Base-by-base conservation (phyloP, 805 yeast genomes). In the Metschnikowia proteae region DNA sequence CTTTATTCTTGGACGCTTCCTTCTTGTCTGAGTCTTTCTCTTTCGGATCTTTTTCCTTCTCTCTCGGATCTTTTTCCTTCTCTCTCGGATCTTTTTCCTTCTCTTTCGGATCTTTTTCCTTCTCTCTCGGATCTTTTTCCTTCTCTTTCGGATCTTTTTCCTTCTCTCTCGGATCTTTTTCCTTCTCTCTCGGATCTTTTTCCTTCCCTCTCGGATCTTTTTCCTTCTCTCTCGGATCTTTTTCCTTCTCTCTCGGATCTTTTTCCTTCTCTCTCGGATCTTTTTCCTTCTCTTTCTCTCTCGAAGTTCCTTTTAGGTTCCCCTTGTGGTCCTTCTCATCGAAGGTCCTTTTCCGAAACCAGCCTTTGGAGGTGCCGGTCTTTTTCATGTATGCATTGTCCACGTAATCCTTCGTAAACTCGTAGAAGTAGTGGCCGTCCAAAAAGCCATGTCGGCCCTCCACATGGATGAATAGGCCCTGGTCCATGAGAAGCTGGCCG, bases 371-470 rank as follows among this genome's bases (percentile, higher is more conserved):
- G 6, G 31, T 6, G 28, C 36, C 47, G 23, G 56, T 54, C 48
- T 53, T 60, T 33, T 52, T 56, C 28, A 52, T 60, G 40, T 61
- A 60, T 27, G 66, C 52, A 37, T 61, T 64, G 36, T 71, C 69
- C 9, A 71, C 65, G 53, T 75, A 86, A 29, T 83, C 85, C 0
- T 79, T 78, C 22, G 74, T 75, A 45, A 91, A 64, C 57, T 81
- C 83, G 60, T 92, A 92, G 65, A 92, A 92, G 62, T 90, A 92
- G 60, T 94, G 91, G 0, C 99, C 99, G 67, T 92, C 96, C 45
- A 90, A 67, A 57, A 94, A 88, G 3, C 86, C 81, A 62, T 92
- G 97, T 31, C 92, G 76, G 39, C 80, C 74, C 51, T 86, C 88
- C 22, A 89, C 97, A 60, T 92, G 98, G n/a, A 65, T 72, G 61